Conservation (phyloP, 2,329 filamentous ascomycete species). For the Hypoxylon sp. region DNA sequence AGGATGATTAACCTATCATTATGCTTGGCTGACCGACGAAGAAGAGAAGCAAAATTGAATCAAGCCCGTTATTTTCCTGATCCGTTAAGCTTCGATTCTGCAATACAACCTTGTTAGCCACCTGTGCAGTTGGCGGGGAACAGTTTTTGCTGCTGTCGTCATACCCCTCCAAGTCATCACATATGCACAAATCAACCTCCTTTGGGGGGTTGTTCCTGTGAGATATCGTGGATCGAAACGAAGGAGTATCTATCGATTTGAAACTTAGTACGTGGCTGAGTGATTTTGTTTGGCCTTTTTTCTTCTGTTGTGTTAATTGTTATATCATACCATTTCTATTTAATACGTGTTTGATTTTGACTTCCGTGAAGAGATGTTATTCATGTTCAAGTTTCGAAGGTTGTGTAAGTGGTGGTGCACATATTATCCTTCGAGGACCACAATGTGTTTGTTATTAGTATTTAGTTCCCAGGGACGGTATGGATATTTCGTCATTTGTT, state of each 20-base stretch:
- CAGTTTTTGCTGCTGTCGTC: constrained; percentile 34
- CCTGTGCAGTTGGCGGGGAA: constrained; percentile 31
- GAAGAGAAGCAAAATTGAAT: constrained; percentile 2
- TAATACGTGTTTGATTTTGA: constrained; percentile 2
- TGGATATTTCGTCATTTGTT: constrained; percentile 41
- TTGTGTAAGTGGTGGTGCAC: background rate
- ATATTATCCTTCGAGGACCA: constrained; percentile 6
- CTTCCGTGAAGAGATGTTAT: constrained; percentile 1
- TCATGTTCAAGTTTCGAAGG: constrained; percentile 8
- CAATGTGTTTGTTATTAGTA: constrained; percentile 17
- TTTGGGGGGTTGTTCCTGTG: constrained; percentile 10
- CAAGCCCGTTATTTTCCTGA: constrained; percentile 32
- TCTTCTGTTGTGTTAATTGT: constrained; percentile 6
- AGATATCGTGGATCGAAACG: constrained; percentile 13
- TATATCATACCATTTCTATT: constrained; percentile 6
- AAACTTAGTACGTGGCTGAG: constrained; percentile 19
- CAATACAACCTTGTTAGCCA: constrained; percentile 38
- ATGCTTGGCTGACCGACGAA: constrained; percentile 35
- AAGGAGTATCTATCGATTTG: constrained; percentile 18
- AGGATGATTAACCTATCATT: constrained; percentile 31
- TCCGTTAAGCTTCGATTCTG: constrained; percentile 38
- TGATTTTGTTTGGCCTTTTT: constrained; percentile 15
- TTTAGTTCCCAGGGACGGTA: constrained; percentile 25
- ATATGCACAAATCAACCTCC: constrained; percentile 24
- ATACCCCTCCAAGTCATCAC: constrained; percentile 36